Evolutionary conservation across 2,329 filamentous ascomycete species (phyloP).

Genomic region (Fusarium incarnatum): DNA sequence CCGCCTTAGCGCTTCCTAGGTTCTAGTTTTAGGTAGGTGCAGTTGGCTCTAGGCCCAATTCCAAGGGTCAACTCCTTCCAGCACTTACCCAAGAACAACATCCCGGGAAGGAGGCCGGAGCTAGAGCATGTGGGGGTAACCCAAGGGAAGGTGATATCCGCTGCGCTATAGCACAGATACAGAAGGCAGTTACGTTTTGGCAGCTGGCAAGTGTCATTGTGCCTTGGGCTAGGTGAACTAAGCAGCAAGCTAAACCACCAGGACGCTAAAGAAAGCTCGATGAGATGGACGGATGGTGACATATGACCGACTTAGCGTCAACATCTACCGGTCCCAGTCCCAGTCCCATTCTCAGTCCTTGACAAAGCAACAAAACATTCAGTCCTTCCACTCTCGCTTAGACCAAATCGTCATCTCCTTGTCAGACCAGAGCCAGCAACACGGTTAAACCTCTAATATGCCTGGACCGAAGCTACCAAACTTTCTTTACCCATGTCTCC

Average conservation of each 20-base stretch:
- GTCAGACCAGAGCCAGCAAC: not conserved
- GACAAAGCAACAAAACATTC: slow-evolving; percentile 17
- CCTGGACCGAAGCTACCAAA: not conserved
- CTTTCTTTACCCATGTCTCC: not conserved
- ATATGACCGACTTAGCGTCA: slow-evolving; percentile 22
- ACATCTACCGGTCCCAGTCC: slow-evolving; percentile 11
- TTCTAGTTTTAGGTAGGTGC: not conserved
- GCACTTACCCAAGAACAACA: slow-evolving; percentile 4
- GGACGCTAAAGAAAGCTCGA: slow-evolving; percentile 28
- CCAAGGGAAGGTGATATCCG: not conserved
- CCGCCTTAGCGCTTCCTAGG: not conserved
- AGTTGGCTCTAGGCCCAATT: not conserved
- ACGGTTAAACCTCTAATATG: slow-evolving; percentile 10
- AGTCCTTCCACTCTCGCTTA: slow-evolving; percentile 12
- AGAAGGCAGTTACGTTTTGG: slow-evolving; percentile 11
- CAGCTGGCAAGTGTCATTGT: not conserved
- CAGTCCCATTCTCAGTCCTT: not conserved
- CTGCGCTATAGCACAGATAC: not conserved
- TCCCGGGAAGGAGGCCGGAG: slow-evolving; percentile 21
- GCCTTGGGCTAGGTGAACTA: slow-evolving; percentile 23
- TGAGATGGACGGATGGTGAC: slow-evolving; percentile 15
- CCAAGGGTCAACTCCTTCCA: not conserved
- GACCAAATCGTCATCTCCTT: slow-evolving; percentile 2
- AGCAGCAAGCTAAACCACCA: not conserved
- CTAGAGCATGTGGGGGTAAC: slow-evolving; percentile 28